Evolutionary conservation across 2,329 filamentous ascomycete species (phyloP).

Genomic region (Aspergillus hiratsukae): DNA sequence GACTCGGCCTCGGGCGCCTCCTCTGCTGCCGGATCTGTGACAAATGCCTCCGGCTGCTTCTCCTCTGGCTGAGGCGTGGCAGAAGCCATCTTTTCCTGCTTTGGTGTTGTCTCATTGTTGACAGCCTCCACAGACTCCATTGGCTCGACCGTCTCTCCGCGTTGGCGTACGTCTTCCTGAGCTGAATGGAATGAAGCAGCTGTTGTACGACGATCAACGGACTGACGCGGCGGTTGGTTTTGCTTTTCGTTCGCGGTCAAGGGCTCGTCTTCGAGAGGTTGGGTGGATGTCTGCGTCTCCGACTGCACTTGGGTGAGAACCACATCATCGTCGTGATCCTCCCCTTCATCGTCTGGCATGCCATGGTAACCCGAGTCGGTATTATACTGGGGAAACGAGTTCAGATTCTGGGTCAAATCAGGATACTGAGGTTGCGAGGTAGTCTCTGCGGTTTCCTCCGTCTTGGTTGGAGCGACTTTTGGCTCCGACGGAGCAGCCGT

Average conservation of each 20-base stretch:
- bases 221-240: slow-evolving; percentile 14
- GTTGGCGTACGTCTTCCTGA: slow-evolving; percentile 33
- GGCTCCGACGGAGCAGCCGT: slow-evolving; percentile 9
- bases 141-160: slow-evolving; percentile 36
- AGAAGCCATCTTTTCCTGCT: slow-evolving; percentile 13
- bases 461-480: not conserved
- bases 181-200: slow-evolving; percentile 47
- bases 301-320: slow-evolving; percentile 29
- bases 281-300: slow-evolving; percentile 30
- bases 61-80: slow-evolving; percentile 7
- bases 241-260: slow-evolving; percentile 11
- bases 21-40: slow-evolving; percentile 2
- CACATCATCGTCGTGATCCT: slow-evolving; percentile 36
- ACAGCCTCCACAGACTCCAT: slow-evolving; percentile 4
- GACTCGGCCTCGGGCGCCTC: not conserved
- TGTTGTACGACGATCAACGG: slow-evolving; percentile 35
- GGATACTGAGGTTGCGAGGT: slow-evolving; percentile 25
- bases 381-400: slow-evolving; percentile 38
- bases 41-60: slow-evolving; percentile 5
- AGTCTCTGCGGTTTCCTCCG: slow-evolving; percentile 14
- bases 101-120: slow-evolving; percentile 25
- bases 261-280: slow-evolving; percentile 29
- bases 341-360: slow-evolving; percentile 38
- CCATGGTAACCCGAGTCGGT: slow-evolving; percentile 48
- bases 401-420: slow-evolving; percentile 29